Evolutionary conservation across 305 asterid genomes (phyloP).

Genomic region (Solanum hybrid): DNA sequence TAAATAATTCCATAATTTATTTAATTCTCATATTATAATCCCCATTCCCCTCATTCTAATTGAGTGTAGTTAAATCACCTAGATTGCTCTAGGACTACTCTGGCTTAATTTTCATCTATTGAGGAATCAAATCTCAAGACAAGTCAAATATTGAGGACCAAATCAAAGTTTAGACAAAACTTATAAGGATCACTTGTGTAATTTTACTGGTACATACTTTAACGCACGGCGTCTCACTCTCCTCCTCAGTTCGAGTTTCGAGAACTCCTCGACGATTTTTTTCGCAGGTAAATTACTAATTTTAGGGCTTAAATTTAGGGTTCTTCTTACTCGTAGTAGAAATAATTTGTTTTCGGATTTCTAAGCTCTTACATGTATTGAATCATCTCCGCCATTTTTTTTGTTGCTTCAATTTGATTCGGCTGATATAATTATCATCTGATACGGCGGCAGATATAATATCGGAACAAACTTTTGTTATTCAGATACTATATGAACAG

Average conservation of each 20-base stretch:
- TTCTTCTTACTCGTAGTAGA: not conserved
- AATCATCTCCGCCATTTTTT: not conserved
- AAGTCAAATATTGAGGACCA: not conserved
- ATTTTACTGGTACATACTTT: not conserved
- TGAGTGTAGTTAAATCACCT: not conserved
- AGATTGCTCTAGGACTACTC: not conserved
- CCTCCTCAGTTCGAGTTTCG: not conserved
- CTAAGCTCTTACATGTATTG: not conserved
- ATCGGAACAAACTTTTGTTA: not conserved
- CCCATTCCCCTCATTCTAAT: not conserved
- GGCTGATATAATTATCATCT: not conserved
- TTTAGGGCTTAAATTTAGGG: not conserved
- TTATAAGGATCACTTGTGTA: not conserved
- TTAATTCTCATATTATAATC: not conserved
- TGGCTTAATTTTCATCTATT: not conserved
- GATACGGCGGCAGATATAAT: not conserved
- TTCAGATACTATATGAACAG: not conserved
- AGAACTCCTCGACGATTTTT: not conserved
- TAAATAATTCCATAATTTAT: not conserved
- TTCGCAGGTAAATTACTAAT: not conserved
- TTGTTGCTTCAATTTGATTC: not conserved
- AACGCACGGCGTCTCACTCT: not conserved
- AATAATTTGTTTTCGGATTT: not conserved
- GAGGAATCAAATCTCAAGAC: not conserved
- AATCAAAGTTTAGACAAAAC: not conserved